Conservation (phyloP, 2,329 filamentous ascomycete genomes). For the Trichoderma sp. region DNA sequence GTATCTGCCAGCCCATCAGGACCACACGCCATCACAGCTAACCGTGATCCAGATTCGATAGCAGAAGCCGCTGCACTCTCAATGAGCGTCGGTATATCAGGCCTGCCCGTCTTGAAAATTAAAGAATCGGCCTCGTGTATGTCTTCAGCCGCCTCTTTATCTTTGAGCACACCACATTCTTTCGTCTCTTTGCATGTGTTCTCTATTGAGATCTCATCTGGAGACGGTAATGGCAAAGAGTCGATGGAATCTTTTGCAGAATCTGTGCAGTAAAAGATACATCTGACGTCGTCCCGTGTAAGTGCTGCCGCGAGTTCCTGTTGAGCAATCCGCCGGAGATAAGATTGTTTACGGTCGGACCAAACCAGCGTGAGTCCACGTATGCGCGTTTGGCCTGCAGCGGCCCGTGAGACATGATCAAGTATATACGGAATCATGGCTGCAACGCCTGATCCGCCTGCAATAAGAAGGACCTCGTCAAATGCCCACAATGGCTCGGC, state of each 20-base stretch:
- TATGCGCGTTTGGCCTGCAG: not conserved
- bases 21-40: not conserved
- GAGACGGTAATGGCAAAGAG: not conserved
- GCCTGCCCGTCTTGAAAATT: not conserved
- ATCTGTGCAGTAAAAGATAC: constrained; percentile 2
- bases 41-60: constrained; percentile 6
- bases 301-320: not conserved
- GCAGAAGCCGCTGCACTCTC: not conserved
- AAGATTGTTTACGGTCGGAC: constrained; percentile 1
- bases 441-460: constrained; percentile 12
- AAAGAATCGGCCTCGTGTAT: not conserved
- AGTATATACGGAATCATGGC: constrained; percentile 15
- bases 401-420: not conserved
- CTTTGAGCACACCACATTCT: not conserved
- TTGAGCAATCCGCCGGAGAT: not conserved
- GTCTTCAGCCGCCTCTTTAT: not conserved
- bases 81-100: not conserved
- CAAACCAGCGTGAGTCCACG: constrained; percentile 6
- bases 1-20: not conserved
- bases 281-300: not conserved
- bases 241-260: not conserved
- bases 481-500: not conserved
- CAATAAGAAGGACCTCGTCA: constrained; percentile 11
- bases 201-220: not conserved
- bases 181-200: not conserved